phyloP scores from a whole-genome alignment of 208 protist genomes.

The Kentomonas sorsogonicus region DNA sequence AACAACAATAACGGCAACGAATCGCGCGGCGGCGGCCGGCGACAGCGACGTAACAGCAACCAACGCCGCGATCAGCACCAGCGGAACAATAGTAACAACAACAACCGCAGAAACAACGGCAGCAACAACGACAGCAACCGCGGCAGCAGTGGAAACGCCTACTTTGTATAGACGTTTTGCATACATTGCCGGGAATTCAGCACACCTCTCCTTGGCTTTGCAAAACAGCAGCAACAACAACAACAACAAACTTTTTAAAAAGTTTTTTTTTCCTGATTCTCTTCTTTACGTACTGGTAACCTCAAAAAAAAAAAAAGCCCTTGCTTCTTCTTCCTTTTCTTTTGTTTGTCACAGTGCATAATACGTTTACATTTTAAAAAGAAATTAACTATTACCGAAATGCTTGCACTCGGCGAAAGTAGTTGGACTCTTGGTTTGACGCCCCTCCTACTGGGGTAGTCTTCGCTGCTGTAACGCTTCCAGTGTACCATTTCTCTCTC shows the following conservation, averaged over 20 bases:
- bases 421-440: no score
- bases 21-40: not conserved
- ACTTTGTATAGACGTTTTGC: no score
- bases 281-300: no score
- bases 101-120: not conserved
- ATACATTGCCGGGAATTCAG: no score
- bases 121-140: not conserved
- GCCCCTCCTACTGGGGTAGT: no score
- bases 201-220: conserved; percentile 3
- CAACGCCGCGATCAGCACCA: not conserved
- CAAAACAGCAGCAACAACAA: conserved; percentile 8
- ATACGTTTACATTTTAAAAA: no score
- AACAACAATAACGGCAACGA: conserved; percentile 6
- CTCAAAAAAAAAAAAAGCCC: not conserved
- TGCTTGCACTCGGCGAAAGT: no score
- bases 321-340: not conserved
- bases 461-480: no score
- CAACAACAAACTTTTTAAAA: conserved; percentile 2
- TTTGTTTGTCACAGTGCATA: no score
- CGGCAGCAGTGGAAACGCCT: not conserved
- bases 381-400: no score
- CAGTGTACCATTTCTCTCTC: no score
- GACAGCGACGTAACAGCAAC: not conserved
- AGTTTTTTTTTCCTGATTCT: conserved; percentile 7
- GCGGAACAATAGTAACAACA: not conserved